Evolutionary conservation across 768 basidiomycete genomes (phyloP).

Genomic region (Crepidotus variabilis): DNA sequence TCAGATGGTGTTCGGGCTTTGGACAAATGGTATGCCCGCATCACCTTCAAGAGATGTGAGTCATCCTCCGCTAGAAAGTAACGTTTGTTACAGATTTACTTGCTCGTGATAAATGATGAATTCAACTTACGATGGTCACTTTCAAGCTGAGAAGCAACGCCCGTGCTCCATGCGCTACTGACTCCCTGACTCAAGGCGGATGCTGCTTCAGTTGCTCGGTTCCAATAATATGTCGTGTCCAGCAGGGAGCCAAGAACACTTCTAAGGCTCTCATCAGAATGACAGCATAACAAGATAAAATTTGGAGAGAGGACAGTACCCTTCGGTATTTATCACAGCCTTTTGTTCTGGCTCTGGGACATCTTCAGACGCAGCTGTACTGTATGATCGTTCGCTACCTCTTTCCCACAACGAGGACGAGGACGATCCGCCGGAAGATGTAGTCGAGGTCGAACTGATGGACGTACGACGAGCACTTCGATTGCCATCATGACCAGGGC

Average conservation of each 20-base stretch:
- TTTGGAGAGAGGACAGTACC: background rate
- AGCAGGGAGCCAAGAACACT: background rate
- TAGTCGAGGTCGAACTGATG: too few relatives aligned
- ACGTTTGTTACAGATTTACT: constrained; percentile 23
- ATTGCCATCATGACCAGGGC: too few relatives aligned
- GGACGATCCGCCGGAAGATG: too few relatives aligned
- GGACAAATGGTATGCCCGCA: constrained; percentile 65
- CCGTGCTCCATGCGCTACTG: constrained; percentile 51
- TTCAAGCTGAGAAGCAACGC: constrained; percentile 34
- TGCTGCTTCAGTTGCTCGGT: constrained; percentile 43
- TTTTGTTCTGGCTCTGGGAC: background rate
- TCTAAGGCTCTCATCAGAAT: background rate
- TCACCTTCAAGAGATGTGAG: constrained; percentile 55
- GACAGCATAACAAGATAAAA: background rate
- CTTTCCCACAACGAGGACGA: too few relatives aligned
- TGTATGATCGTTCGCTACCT: background rate
- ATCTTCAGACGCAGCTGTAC: background rate
- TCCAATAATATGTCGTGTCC: constrained; percentile 38
- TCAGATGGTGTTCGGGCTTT: constrained; percentile 55
- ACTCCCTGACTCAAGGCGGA: constrained; percentile 36
- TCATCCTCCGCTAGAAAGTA: constrained; percentile 50
- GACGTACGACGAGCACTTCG: too few relatives aligned
- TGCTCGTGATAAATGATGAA: background rate
- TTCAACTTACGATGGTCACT: constrained; percentile 34
- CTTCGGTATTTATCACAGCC: background rate